These are phyloP conservation scores for Collybia nuda DNA, from an alignment of 768 basidiomycete species.

Conservation along the genomic window DNA sequence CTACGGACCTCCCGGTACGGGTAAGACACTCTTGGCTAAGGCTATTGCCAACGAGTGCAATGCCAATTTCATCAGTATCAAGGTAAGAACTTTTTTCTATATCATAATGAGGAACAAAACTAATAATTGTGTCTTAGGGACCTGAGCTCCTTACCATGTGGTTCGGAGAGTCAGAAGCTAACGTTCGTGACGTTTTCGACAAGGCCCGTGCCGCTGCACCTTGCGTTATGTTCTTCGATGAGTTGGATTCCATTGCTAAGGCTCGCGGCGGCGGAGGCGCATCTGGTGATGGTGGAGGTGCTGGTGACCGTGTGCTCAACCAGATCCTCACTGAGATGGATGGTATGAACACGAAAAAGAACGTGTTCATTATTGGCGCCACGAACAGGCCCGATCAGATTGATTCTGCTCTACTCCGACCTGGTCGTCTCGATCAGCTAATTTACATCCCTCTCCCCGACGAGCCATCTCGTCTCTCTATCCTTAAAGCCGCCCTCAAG, in stretches of 20 bases:
- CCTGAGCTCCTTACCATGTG: slow-evolving; percentile 99
- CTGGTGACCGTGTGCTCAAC: slow-evolving; percentile 97
- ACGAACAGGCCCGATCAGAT: slow-evolving; percentile 98
- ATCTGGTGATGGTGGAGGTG: slow-evolving; percentile 90
- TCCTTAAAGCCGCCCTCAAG: slow-evolving; percentile 88
- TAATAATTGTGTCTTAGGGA: slow-evolving; percentile 48
- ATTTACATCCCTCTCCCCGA: slow-evolving; percentile 99
- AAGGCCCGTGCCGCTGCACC: slow-evolving; percentile 99
- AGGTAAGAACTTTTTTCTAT: slow-evolving; percentile 43
- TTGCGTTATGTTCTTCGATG: slow-evolving; percentile 99
- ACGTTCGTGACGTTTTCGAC: slow-evolving; percentile 99
- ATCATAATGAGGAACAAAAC: slow-evolving; percentile 2
- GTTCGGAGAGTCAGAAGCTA: slow-evolving; percentile 99
- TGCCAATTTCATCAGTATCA: slow-evolving; percentile 99
- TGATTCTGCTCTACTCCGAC: slow-evolving; percentile 89
- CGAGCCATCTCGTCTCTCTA: slow-evolving; percentile 86
- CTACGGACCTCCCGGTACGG: slow-evolving; percentile 99
- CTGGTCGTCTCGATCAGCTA: slow-evolving; percentile 97
- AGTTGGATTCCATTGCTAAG: slow-evolving; percentile 98
- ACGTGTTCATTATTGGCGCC: slow-evolving; percentile 97
- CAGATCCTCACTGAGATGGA: slow-evolving; percentile 98
- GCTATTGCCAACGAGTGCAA: slow-evolving; percentile 99
- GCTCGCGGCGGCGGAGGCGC: slow-evolving; percentile 84
- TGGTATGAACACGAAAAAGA: slow-evolving; percentile 98
- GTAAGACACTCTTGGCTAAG: slow-evolving; percentile 98